Conservation (phyloP, 192 early-diverging fungal genomes). For the Phycomyces nitens region DNA sequence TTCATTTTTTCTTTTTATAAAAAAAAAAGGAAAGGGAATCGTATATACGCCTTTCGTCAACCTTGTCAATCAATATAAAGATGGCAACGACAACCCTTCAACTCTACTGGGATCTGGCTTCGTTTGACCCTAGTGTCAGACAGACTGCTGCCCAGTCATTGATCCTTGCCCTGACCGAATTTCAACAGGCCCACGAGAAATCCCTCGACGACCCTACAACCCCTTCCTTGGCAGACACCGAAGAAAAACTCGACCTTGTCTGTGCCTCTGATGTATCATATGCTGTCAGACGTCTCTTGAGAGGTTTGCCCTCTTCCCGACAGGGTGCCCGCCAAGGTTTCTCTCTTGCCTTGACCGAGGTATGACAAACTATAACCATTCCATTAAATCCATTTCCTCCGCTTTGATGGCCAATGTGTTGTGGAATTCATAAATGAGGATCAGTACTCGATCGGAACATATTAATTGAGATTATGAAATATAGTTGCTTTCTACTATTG, state of each 20-base stretch:
- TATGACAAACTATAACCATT: background rate
- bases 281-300: conserved; percentile 78
- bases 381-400: background rate
- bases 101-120: conserved; percentile 44
- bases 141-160: conserved; percentile 26
- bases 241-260: conserved; percentile 58
- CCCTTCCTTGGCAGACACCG: conserved; percentile 42
- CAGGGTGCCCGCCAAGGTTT: conserved; percentile 94
- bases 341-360: conserved; percentile 88
- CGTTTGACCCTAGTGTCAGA: conserved; percentile 30
- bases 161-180: conserved; percentile 26
- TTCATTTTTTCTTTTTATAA: background rate
- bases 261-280: conserved; percentile 84
- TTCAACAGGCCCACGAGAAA: conserved; percentile 28
- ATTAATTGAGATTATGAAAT: too few species aligned
- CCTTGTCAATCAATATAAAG: background rate
- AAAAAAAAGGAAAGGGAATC: background rate
- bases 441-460: too few species aligned
- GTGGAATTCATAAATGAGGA: too few species aligned
- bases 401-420: too few species aligned
- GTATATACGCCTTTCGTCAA: background rate
- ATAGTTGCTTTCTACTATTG: conserved; percentile 43
- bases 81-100: conserved; percentile 36
- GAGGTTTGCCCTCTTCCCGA: conserved; percentile 82
- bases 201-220: conserved; percentile 3